phyloP scores from a whole-genome alignment of 148 eudicot genomes.

The Chenopodium quinoa region DNA sequence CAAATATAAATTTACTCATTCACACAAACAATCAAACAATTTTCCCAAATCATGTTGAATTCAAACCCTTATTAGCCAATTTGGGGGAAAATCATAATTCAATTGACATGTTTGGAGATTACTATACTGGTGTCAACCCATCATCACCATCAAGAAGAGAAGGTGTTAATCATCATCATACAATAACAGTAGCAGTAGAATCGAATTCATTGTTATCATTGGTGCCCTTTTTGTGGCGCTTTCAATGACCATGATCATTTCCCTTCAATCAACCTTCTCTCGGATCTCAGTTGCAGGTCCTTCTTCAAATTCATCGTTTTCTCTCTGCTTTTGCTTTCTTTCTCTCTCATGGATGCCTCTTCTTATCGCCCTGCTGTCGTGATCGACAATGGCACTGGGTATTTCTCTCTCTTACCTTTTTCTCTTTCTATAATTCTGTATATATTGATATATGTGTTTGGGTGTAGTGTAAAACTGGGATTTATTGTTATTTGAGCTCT shows the following conservation, averaged over 20 bases:
- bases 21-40: not conserved
- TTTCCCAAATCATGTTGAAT: not conserved
- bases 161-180: not conserved
- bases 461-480: not conserved
- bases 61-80: conserved; percentile 9
- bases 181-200: not conserved
- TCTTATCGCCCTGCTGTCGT: conserved; percentile 85
- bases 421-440: too few species aligned
- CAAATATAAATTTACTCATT: not conserved
- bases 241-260: conserved; percentile 53
- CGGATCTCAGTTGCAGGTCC: conserved; percentile 65
- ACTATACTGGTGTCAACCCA: not conserved
- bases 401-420: conserved; percentile 6
- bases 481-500: not conserved
- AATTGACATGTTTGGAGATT: not conserved
- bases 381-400: conserved; percentile 97
- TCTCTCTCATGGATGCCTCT: conserved; percentile 59
- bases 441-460: not conserved
- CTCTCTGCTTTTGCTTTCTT: conserved; percentile 9
- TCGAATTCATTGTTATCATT: not conserved
- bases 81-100: not conserved
- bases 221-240: conserved; percentile 17
- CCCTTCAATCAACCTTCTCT: conserved; percentile 27
- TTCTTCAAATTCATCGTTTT: conserved; percentile 5
- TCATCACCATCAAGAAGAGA: conserved; percentile 8